Conservation (phyloP, 2,329 filamentous ascomycete species). For the Penicillium capsulatum region DNA sequence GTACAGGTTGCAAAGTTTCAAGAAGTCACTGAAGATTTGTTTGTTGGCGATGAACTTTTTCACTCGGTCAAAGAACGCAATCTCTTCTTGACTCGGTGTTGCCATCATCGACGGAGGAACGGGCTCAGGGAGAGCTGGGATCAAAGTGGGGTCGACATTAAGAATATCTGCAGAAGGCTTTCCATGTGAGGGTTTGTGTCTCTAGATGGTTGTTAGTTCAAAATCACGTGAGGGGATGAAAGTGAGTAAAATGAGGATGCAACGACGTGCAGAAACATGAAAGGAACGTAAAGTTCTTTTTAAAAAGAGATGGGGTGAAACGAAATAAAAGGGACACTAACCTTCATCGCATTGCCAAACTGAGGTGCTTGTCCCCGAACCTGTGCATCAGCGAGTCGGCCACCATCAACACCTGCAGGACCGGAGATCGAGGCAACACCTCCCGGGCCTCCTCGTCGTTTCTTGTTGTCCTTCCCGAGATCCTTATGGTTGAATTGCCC, state of each 20-base stretch:
- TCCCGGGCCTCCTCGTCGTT: constrained; percentile 62
- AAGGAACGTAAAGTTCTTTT: no score
- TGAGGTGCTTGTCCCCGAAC: constrained; percentile 35
- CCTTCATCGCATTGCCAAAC: constrained; percentile 50
- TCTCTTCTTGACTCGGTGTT: constrained; percentile 75
- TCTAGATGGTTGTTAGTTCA: constrained; percentile 49
- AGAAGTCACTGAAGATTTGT: constrained; percentile 86
- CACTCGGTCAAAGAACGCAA: constrained; percentile 90
- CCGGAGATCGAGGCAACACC: constrained; percentile 35
- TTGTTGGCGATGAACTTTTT: constrained; percentile 96
- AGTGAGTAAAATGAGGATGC: neutral
- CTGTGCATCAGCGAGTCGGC: constrained; percentile 33
- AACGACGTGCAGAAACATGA: neutral
- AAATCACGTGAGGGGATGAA: neutral
- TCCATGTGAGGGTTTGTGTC: constrained; percentile 70
- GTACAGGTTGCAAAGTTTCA: constrained; percentile 95
- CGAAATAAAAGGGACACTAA: constrained; percentile 28
- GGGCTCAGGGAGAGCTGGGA: constrained; percentile 82
- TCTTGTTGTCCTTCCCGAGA: constrained; percentile 85
- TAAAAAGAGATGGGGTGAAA: no score
- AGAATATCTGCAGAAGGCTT: constrained; percentile 56
- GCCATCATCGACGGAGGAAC: constrained; percentile 70
- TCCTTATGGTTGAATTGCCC: constrained; percentile 88
- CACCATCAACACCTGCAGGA: constrained; percentile 29
- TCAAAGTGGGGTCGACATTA: constrained; percentile 77